These are phyloP conservation scores for Symbiodinium natans DNA, from an alignment of 73 alveolate genomes.

Conservation along the genomic window DNA sequence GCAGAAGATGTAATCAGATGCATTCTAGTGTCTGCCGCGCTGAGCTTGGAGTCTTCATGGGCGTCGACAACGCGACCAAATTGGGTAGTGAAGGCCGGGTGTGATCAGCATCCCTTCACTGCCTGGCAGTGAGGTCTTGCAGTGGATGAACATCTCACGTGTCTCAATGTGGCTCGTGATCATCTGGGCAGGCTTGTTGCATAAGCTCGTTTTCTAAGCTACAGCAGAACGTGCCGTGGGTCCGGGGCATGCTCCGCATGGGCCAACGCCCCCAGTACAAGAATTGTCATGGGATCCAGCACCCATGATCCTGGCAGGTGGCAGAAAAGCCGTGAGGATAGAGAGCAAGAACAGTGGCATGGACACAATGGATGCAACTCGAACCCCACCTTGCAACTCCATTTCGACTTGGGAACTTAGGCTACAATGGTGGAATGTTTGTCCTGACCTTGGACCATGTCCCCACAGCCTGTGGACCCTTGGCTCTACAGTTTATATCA, in stretches of 20 bases:
- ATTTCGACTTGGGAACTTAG: not conserved
- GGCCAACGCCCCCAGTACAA: too few species aligned
- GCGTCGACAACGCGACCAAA: constrained; percentile 61
- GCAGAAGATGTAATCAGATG: too few species aligned
- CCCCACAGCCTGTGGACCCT: constrained; percentile 65
- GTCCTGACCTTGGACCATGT: constrained; percentile 43
- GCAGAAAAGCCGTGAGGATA: constrained; percentile 75
- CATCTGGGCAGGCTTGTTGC: too few species aligned
- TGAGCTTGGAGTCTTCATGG: constrained; percentile 57
- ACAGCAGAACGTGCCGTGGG: too few species aligned
- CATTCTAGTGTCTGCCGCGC: too few species aligned
- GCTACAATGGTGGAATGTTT: constrained; percentile 66
- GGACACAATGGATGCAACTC: not conserved
- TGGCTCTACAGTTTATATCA: not conserved
- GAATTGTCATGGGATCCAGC: too few species aligned
- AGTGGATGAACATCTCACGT: too few species aligned
- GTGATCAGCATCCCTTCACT: not conserved
- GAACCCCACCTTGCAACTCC: too few species aligned
- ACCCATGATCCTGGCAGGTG: constrained; percentile 28
- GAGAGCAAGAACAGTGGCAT: constrained; percentile 48
- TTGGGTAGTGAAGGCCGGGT: constrained; percentile 29
- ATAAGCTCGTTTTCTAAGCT: too few species aligned
- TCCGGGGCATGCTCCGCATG: too few species aligned
- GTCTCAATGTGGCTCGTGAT: too few species aligned
- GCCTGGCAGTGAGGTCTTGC: too few species aligned